Evolutionary conservation across 2,329 filamentous ascomycete genomes (phyloP).

Genomic region (Grosmannia huntii): DNA sequence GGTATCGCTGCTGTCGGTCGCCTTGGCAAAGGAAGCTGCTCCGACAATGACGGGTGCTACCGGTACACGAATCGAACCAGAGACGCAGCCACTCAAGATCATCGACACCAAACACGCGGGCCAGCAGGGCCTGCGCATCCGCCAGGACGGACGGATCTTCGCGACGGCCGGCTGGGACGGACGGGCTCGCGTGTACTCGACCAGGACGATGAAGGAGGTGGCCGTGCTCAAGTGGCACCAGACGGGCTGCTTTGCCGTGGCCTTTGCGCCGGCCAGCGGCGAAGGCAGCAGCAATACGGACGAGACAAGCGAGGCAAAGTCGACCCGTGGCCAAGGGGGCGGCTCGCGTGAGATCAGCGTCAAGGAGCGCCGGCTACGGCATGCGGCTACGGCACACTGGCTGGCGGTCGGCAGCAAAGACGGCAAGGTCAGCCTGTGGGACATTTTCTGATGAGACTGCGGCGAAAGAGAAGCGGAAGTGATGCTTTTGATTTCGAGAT

Average conservation of each 20-base stretch:
- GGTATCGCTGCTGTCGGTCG: slow-evolving; percentile 18
- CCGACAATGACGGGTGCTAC: background rate
- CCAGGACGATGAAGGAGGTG: slow-evolving; percentile 70
- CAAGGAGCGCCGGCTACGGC: slow-evolving; percentile 48
- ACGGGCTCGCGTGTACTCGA: slow-evolving; percentile 66
- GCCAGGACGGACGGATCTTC: slow-evolving; percentile 71
- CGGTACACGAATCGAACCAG: slow-evolving; percentile 3
- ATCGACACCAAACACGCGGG: slow-evolving; percentile 78
- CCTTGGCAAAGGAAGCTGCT: slow-evolving; percentile 12
- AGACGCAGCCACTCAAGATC: slow-evolving; percentile 41
- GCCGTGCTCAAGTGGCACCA: slow-evolving; percentile 93
- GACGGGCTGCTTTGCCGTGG: slow-evolving; percentile 70
- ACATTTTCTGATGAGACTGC: slow-evolving; percentile 53
- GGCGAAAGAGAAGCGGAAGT: background rate
- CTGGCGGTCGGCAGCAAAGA: slow-evolving; percentile 85
- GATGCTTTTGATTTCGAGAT: too few species aligned
- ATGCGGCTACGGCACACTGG: slow-evolving; percentile 69
- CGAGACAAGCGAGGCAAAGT: background rate
- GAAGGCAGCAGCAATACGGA: background rate
- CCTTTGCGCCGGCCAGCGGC: slow-evolving; percentile 41
- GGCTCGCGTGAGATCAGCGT: slow-evolving; percentile 31
- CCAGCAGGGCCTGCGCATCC: slow-evolving; percentile 67
- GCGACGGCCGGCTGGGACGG: slow-evolving; percentile 91
- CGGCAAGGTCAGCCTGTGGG: slow-evolving; percentile 90
- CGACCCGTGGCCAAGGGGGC: background rate